Base-by-base conservation (phyloP, 1,284 basidiomycete species). In the Paramarasmius palmivorus region DNA sequence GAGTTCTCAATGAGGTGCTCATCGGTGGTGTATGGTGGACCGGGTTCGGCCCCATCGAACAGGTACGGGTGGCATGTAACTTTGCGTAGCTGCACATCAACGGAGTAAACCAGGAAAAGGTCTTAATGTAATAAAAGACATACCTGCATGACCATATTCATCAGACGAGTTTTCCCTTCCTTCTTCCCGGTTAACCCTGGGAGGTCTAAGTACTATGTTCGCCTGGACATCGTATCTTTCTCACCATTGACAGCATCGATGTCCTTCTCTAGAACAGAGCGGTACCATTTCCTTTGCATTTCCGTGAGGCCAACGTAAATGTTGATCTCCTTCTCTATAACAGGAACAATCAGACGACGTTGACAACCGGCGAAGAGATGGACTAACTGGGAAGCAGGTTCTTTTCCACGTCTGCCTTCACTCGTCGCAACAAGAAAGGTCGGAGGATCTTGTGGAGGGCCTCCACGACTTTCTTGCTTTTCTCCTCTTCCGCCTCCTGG, bases 131-230 rank as follows among this genome's bases (percentile, higher is more conserved):
- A 22, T 12, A 15, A 70, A 61, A 69, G 71, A 61, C 83, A 58
- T 52, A 93, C 81, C 79, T 99, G 97, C 97, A 99, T 99, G 59
- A 99, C 97, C 77, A 99, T 97, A 73, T 99, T 99, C 84, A 99
- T 93, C 50, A 99, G 73, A 26, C 95, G 79, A 2, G 95, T 98
- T 76, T 98, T 99, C 59, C 97, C 96, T 71, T 99, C 97, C 70
- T 99, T 99, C 82, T 98, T 98, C 14, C 93, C 93, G 1, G 93
- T 92, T 23, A 93, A 74, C 38, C 90, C 88, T 90, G 52, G 9
- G 29, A 2, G 10, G 29, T 32, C 19, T 22, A n/a, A 19, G 12
- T 25, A 23, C 7, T 10, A 23, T 4, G 25, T 10, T 17, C 23
- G 2, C 12, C 15, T 10, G 14, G 10, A 47, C 56, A 41, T 38